Percentiles rank a stretch among this genome's conserved stretches.
Conservation (phyloP, 2,329 filamentous ascomycete genomes). For the Orbilia ellipsospora region DNA sequence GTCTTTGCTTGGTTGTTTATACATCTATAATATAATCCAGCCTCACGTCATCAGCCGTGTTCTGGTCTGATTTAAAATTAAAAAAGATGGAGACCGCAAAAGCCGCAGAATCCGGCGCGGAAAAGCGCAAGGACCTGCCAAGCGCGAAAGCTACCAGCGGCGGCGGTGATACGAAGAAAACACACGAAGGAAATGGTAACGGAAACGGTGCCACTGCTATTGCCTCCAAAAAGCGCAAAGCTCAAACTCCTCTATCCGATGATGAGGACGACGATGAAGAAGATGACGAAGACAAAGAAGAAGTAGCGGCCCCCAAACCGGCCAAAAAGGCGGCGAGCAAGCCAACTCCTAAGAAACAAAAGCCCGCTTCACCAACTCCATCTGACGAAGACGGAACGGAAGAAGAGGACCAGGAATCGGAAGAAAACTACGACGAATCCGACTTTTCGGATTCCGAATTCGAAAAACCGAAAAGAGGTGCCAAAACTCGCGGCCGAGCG, state of each 20-base stretch:
- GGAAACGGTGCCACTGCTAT: slow-evolving; percentile 17
- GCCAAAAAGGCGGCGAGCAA: slow-evolving; percentile 27
- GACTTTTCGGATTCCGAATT: slow-evolving; percentile 40
- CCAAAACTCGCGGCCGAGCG: slow-evolving; percentile 32
- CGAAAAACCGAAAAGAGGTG: slow-evolving; percentile 28
- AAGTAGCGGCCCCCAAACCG: slow-evolving; percentile 31
- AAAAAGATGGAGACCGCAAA: slow-evolving; percentile 30
- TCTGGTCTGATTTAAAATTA: too few relatives aligned
- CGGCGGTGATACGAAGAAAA: background rate
- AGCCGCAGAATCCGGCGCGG: slow-evolving; percentile 9
- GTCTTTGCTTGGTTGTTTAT: too few relatives aligned
- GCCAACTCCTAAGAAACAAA: slow-evolving; percentile 47
- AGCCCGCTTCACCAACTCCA: slow-evolving; percentile 34
- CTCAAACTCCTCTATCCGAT: slow-evolving; percentile 57
- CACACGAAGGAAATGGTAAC: slow-evolving; percentile 13
- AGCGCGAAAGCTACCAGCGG: background rate
- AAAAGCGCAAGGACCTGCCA: slow-evolving; percentile 11
- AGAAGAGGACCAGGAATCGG: slow-evolving; percentile 21
- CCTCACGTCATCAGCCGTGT: too few relatives aligned
- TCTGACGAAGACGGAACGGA: slow-evolving; percentile 35
- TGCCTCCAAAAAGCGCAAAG: slow-evolving; percentile 48
- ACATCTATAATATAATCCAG: too few relatives aligned
- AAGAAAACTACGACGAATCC: slow-evolving; percentile 34
- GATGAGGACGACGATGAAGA: slow-evolving; percentile 56
- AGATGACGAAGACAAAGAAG: slow-evolving; percentile 20